Conservation (phyloP, 2,329 filamentous ascomycete species). For the Fusarium paranaense region DNA sequence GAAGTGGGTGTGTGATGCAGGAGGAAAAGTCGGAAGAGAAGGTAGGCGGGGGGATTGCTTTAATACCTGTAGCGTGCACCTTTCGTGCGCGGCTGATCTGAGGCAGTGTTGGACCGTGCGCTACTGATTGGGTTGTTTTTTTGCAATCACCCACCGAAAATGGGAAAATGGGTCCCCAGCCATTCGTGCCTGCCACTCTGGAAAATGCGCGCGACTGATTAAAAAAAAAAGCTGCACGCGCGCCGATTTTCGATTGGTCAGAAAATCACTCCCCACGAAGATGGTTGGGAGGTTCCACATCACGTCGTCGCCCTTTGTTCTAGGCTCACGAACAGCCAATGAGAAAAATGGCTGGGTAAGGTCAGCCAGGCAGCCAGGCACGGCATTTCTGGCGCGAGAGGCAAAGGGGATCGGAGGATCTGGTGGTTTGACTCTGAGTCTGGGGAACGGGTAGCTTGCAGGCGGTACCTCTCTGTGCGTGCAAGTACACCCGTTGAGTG, state of each 20-base stretch:
- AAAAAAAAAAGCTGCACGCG: slow-evolving; percentile 33
- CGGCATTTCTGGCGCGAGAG: slow-evolving; percentile 13
- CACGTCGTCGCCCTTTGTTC: slow-evolving; percentile 10
- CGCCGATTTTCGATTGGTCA: slow-evolving; percentile 46
- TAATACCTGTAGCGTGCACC: slow-evolving; percentile 53
- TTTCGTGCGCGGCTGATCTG: slow-evolving; percentile 54
- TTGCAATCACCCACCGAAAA: slow-evolving; percentile 42
- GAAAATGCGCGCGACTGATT: slow-evolving; percentile 34
- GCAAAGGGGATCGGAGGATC: slow-evolving; percentile 22
- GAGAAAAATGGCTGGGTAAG: slow-evolving; percentile 15
- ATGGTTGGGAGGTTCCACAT: slow-evolving; percentile 7
- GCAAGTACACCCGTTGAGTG: not conserved
- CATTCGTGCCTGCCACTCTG: slow-evolving; percentile 15
- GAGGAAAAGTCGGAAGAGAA: slow-evolving; percentile 51
- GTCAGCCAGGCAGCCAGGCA: slow-evolving; percentile 23
- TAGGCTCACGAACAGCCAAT: slow-evolving; percentile 30
- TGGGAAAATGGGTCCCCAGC: slow-evolving; percentile 25
- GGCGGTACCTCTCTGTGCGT: not conserved
- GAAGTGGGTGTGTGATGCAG: slow-evolving; percentile 57
- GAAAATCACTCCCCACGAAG: slow-evolving; percentile 11
- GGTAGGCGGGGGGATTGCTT: slow-evolving; percentile 58
- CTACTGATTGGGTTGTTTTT: slow-evolving; percentile 34
- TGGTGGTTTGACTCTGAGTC: slow-evolving; percentile 3
- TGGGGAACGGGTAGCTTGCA: slow-evolving; percentile 16
- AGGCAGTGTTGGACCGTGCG: slow-evolving; percentile 38